Percentiles rank a stretch among this genome's conserved stretches.
phyloP scores from a whole-genome alignment of 2,329 filamentous ascomycete species.

The Diaporthe eres region DNA sequence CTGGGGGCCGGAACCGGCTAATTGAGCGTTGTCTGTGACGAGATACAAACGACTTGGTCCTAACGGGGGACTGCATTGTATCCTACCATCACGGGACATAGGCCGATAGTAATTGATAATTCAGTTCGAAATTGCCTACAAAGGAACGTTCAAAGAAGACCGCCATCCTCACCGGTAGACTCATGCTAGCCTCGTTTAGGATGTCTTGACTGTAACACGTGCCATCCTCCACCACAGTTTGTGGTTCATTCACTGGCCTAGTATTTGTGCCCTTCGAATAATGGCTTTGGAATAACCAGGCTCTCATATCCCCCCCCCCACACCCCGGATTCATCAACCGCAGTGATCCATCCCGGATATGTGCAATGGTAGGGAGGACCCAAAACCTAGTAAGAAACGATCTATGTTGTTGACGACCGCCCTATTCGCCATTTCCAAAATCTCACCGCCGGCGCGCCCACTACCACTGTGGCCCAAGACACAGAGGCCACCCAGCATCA shows the following conservation, averaged over 20 bases:
- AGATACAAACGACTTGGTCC: neutral
- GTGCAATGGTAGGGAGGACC: neutral
- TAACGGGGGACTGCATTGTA: neutral
- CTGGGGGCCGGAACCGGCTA: conserved; percentile 5
- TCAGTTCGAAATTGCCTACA: neutral
- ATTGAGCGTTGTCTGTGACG: neutral
- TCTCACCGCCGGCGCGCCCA: too few species aligned
- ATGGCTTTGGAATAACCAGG: neutral
- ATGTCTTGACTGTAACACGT: too few species aligned
- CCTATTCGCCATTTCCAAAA: neutral
- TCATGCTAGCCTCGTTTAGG: too few species aligned
- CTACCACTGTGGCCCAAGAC: neutral
- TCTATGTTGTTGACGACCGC: neutral
- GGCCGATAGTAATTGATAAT: neutral
- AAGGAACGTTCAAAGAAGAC: too few species aligned
- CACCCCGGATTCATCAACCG: too few species aligned
- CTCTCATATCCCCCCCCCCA: too few species aligned
- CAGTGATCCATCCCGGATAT: too few species aligned
- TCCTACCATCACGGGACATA: neutral
- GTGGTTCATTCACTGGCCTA: neutral
- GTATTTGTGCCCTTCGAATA: neutral
- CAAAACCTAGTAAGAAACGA: neutral
- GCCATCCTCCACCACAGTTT: neutral
- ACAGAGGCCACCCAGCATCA: neutral
- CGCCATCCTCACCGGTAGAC: neutral